Percentiles rank a stretch among this genome's conserved stretches.
Evolutionary conservation across 176 grass and related monocot species (phyloP).

Genomic region (Juncus effusus): DNA sequence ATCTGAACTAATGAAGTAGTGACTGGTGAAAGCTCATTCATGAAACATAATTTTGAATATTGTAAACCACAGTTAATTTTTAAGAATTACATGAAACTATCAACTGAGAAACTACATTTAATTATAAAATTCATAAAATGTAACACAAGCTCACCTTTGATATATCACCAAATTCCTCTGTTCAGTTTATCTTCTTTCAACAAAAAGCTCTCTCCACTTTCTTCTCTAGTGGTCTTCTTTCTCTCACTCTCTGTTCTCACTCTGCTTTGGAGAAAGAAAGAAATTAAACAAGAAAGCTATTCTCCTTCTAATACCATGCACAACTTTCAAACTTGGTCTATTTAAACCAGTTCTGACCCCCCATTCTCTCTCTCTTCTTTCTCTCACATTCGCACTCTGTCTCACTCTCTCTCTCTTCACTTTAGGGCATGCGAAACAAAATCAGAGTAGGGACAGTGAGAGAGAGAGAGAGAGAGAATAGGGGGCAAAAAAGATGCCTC

Average conservation of each 20-base stretch:
- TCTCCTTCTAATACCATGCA: constrained; percentile 9
- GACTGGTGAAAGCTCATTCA: too few species aligned
- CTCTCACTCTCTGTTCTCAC: constrained; percentile 2
- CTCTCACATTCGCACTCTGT: not conserved
- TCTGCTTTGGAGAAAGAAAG: constrained; percentile 30
- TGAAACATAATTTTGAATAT: too few species aligned
- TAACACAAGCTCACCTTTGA: too few species aligned
- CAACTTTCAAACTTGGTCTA: constrained; percentile 12
- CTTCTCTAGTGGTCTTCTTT: constrained; percentile 18
- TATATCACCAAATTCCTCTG: not conserved
- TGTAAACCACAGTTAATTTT: too few species aligned
- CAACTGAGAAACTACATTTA: too few species aligned
- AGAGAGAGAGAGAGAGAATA: constrained; percentile 22
- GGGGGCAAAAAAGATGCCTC: constrained; percentile 36
- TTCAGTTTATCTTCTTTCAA: constrained; percentile 23
- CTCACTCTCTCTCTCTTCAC: constrained; percentile 14
- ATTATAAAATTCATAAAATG: too few species aligned
- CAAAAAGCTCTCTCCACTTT: constrained; percentile 17
- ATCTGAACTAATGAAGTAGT: too few species aligned
- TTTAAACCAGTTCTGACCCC: constrained; percentile 14
- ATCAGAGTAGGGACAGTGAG: constrained; percentile 35
- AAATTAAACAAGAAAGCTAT: constrained; percentile 14
- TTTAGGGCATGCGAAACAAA: constrained; percentile 63
- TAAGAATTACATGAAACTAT: too few species aligned
- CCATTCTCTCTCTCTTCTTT: not conserved